These are phyloP conservation scores for Nicotiana paniculata DNA, from an alignment of 257 asterid species.

Conservation along the genomic window DNA sequence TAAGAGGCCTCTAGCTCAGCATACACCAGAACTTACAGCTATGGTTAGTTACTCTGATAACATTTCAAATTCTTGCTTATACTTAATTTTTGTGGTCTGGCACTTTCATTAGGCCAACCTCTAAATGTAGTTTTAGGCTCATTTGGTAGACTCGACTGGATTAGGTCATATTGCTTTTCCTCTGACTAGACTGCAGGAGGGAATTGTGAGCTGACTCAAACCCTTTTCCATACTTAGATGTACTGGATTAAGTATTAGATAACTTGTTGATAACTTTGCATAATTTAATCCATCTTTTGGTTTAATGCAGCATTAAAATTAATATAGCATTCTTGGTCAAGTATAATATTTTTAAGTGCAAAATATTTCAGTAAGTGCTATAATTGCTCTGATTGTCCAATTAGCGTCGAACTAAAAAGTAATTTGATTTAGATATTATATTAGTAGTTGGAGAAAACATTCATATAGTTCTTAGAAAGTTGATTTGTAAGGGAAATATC, in stretches of 20 bases:
- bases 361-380: background rate
- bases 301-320: background rate
- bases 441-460: background rate
- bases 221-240: background rate
- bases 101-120: background rate
- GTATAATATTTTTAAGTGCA: background rate
- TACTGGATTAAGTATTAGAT: no score
- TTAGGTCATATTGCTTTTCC: background rate
- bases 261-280: background rate
- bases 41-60: conserved; percentile 52
- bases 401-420: background rate
- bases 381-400: background rate
- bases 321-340: background rate
- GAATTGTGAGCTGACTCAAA: background rate
- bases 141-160: background rate
- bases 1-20: conserved; percentile 99
- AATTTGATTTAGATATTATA: background rate
- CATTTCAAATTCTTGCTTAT: background rate
- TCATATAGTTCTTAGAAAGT: no score
- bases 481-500: no score
- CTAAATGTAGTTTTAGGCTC: background rate
- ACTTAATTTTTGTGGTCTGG: background rate
- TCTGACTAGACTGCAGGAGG: background rate
- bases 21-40: conserved; percentile 96
- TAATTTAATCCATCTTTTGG: background rate